Conservation (phyloP, 768 basidiomycete species). For the Boletus sp. region DNA sequence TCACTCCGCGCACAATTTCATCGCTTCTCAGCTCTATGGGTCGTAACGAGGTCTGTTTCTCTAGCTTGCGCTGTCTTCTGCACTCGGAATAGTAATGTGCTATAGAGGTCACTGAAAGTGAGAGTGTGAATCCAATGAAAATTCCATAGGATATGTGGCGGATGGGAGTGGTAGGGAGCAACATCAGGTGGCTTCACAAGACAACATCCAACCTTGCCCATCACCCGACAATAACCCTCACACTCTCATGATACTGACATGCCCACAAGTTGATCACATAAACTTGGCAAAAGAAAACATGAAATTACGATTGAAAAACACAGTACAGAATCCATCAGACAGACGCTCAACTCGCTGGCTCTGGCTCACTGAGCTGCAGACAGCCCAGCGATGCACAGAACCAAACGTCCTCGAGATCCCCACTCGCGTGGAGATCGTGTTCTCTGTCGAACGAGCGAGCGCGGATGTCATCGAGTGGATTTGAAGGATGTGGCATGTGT, state of each 20-base stretch:
- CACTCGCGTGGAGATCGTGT: constrained; percentile 40
- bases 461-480: constrained; percentile 67
- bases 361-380: constrained; percentile 22
- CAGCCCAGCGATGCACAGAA: constrained; percentile 28
- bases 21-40: constrained; percentile 72
- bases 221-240: too few relatives aligned
- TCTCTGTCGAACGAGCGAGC: constrained; percentile 67
- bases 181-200: constrained; percentile 7
- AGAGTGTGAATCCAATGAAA: constrained; percentile 72
- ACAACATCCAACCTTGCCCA: not conserved
- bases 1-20: constrained; percentile 76
- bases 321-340: constrained; percentile 52
- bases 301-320: not conserved
- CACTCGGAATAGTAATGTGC: constrained; percentile 50
- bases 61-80: constrained; percentile 38
- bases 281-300: not conserved
- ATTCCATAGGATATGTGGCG: constrained; percentile 49
- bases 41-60: constrained; percentile 37
- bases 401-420: constrained; percentile 67
- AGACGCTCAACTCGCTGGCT: constrained; percentile 57
- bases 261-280: not conserved
- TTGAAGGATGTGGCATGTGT: constrained; percentile 70
- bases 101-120: constrained; percentile 66
- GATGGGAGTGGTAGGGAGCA: constrained; percentile 25
- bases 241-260: too few relatives aligned